Conservation (phyloP, 345 rosid genomes). For the Eucalyptus viminalis region DNA sequence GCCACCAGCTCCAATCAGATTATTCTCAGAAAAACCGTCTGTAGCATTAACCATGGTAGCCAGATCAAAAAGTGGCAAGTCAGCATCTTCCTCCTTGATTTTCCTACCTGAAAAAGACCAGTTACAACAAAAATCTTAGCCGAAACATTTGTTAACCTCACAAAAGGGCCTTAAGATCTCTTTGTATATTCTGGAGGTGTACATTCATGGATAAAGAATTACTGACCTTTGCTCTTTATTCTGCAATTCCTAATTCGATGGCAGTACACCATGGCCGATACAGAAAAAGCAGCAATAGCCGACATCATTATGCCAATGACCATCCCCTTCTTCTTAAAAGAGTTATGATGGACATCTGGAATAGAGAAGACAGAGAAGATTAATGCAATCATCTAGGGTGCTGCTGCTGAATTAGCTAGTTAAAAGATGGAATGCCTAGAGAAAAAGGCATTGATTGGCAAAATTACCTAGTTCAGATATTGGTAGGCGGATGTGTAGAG, state of each 20-base stretch:
- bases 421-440: not conserved
- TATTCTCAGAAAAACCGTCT: slow-evolving; percentile 10
- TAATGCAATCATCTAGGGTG: not conserved
- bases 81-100: not conserved
- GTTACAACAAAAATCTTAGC: not conserved
- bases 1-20: slow-evolving; percentile 36
- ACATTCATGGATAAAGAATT: not conserved
- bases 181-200: not conserved
- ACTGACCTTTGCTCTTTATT: not conserved
- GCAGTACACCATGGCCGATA: not conserved
- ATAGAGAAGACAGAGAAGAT: not conserved
- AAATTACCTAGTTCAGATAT: slow-evolving; percentile 13
- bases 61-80: slow-evolving; percentile 21
- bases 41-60: slow-evolving; percentile 20
- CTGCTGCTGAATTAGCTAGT: not conserved
- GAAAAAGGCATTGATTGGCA: not conserved
- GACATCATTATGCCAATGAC: not conserved
- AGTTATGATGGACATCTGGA: not conserved
- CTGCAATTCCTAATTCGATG: not conserved
- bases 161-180: not conserved
- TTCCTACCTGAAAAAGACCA: not conserved
- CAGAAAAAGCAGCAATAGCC: not conserved
- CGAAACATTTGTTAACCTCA: not conserved
- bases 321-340: not conserved
- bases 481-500: slow-evolving; percentile 21